Evolutionary conservation across 768 basidiomycete species (phyloP), one percentile per base, ranked within the genome.

Genomic region (Tubosaeta sp.): DNA sequence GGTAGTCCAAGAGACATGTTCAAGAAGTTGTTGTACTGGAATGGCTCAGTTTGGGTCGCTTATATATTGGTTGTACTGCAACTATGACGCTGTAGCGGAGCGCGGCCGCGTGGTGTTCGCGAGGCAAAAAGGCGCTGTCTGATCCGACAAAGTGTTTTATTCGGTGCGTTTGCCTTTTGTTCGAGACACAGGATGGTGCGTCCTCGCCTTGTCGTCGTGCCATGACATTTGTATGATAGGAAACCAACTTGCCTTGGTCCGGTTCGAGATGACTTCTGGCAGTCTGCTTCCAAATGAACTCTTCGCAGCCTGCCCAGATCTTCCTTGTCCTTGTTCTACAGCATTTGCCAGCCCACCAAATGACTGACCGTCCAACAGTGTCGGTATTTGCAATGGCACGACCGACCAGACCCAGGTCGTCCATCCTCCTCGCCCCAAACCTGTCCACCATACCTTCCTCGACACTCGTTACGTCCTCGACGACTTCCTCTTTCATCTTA

Each of bases 1-100:
- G 86, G 83, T 12, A 88, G 70, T 44, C 76, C 76, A 59, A 86
- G 76, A 10, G 70, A 62, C 67, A 68, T 59, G 32, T 22, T 30
- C 30, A 31, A 34, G 32, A 11, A 16, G n/a, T 42, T 25, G 38
- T 18, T n/a, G 14, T 18, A 30, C 19, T 29, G 11, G 18, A 38
- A 19, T 8, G 36, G 27, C 27, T 24, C n/a, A 21, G 25, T 31
- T 32, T 41, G 42, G 27, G 32, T 32, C 24, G 30, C 29, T 40
- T 41, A 41, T 48, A 48, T 42, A 42, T 25, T 1, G 2, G 7
- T 40, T 14, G 21, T 19, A 31, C 30, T 13, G 31, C 34, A 14
- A 22, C 41, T 19, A 35, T 42, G 56, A 42, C 44, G 44, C 35
- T 25, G 44, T 39, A 18, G 52, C 44, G 50, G 44, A 41, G 46